These are phyloP conservation scores for Hydnum rufescens DNA, from an alignment of 768 basidiomycete genomes.

Conservation along the genomic window DNA sequence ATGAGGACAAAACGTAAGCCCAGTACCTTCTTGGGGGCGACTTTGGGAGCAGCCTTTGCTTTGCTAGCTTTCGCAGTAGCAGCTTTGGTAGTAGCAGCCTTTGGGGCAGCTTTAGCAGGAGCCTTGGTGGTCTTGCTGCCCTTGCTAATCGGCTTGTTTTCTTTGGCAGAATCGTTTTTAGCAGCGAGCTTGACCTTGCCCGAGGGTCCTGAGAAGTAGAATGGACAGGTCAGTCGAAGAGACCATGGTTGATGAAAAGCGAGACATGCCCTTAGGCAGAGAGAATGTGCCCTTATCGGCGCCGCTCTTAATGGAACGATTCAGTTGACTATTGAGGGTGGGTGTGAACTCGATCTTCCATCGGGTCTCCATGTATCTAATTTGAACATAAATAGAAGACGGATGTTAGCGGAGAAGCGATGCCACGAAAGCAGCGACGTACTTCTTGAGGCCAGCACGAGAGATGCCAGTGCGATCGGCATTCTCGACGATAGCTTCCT, in stretches of 20 bases:
- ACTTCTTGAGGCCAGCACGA: conserved; percentile 2
- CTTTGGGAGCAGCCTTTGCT: neutral
- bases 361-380: neutral
- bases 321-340: neutral
- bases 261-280: conserved; percentile 2
- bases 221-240: neutral
- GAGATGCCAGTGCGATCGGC: conserved; percentile 2
- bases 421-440: neutral
- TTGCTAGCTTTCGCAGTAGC: neutral
- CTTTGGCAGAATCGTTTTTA: conserved; percentile 4
- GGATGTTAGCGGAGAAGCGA: neutral
- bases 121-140: neutral
- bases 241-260: neutral
- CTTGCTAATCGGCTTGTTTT: neutral
- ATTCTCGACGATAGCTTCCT: conserved; percentile 2
- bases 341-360: neutral
- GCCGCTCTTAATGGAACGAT: conserved; percentile 1
- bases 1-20: neutral
- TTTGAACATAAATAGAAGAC: neutral
- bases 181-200: conserved; percentile 8
- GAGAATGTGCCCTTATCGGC: neutral
- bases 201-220: neutral
- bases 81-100: neutral
- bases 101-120: neutral
- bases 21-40: neutral